Conservation (phyloP, 1,284 basidiomycete species). For the Puccinia hordei region DNA sequence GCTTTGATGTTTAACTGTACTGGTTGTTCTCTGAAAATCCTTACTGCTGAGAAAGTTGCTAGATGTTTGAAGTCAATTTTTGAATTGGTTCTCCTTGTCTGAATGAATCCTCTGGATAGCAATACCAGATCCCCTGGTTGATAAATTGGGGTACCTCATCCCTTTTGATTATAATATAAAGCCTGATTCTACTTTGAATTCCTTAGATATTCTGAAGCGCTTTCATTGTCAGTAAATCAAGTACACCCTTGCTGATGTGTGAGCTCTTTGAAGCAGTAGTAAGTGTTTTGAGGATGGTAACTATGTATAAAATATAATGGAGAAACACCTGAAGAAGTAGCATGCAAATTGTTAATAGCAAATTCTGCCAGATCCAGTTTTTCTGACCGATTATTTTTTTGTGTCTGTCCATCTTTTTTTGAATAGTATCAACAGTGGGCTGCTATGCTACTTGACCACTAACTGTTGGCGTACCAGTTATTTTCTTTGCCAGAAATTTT, state of each 20-base stretch:
- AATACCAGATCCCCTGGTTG: conserved; percentile 25
- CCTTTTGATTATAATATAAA: background rate
- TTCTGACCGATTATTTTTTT: background rate
- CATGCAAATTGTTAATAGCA: conserved; percentile 18
- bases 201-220: background rate
- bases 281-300: conserved; percentile 21
- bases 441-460: no score
- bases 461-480: no score
- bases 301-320: conserved; percentile 35
- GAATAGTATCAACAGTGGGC: no score
- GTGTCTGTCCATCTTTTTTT: conserved; percentile 30
- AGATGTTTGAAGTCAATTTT: conserved; percentile 14
- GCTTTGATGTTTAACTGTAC: background rate
- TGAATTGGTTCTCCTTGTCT: background rate
- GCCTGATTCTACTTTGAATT: conserved; percentile 8
- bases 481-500: no score
- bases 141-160: background rate
- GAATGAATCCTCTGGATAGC: background rate
- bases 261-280: background rate
- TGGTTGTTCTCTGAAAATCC: no score
- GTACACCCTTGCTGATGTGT: background rate
- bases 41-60: background rate
- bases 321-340: conserved; percentile 1
- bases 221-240: background rate
- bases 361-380: conserved; percentile 31